phyloP scores from a whole-genome alignment of 2,329 filamentous ascomycete species.

The Alternaria burnsii region DNA sequence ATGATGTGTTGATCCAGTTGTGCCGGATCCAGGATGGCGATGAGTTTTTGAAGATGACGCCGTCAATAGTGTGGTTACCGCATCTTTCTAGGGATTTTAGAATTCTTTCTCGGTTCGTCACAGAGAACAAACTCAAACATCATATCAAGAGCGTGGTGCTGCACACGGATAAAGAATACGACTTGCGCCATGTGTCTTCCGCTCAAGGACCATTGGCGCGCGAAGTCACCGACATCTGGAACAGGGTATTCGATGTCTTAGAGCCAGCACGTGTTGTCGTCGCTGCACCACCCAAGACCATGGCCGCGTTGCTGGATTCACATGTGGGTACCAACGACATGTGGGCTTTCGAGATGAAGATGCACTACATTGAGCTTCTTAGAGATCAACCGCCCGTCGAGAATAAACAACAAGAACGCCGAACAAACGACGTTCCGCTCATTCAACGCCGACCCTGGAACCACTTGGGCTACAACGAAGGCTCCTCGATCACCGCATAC shows the following conservation, averaged over 20 bases:
- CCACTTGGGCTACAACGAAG: slow-evolving; percentile 74
- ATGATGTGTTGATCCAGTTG: slow-evolving; percentile 45
- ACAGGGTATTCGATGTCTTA: slow-evolving; percentile 36
- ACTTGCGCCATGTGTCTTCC: slow-evolving; percentile 34
- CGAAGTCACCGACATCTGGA: slow-evolving; percentile 55
- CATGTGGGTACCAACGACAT: slow-evolving; percentile 65
- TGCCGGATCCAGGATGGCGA: slow-evolving; percentile 44
- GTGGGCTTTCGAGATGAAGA: slow-evolving; percentile 70
- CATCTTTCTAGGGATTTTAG: slow-evolving; percentile 32
- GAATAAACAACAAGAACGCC: slow-evolving; percentile 10
- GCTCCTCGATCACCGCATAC: slow-evolving; percentile 76
- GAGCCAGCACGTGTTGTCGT: slow-evolving; percentile 49
- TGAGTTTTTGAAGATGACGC: slow-evolving; percentile 35
- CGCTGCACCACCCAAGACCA: slow-evolving; percentile 66
- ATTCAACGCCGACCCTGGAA: slow-evolving; percentile 71
- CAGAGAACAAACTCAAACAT: slow-evolving; percentile 33
- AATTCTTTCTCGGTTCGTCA: slow-evolving; percentile 29
- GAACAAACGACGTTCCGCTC: slow-evolving; percentile 47
- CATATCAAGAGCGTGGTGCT: slow-evolving; percentile 61
- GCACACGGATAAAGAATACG: slow-evolving; percentile 53
- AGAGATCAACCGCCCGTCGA: slow-evolving; percentile 18
- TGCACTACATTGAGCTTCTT: slow-evolving; percentile 66
- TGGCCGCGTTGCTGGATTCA: slow-evolving; percentile 68
- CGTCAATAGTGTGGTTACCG: slow-evolving; percentile 41
- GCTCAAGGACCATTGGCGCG: slow-evolving; percentile 56